Base-by-base conservation (phyloP, 495 filamentous ascomycete species). In the Penicillium cataractarum region DNA sequence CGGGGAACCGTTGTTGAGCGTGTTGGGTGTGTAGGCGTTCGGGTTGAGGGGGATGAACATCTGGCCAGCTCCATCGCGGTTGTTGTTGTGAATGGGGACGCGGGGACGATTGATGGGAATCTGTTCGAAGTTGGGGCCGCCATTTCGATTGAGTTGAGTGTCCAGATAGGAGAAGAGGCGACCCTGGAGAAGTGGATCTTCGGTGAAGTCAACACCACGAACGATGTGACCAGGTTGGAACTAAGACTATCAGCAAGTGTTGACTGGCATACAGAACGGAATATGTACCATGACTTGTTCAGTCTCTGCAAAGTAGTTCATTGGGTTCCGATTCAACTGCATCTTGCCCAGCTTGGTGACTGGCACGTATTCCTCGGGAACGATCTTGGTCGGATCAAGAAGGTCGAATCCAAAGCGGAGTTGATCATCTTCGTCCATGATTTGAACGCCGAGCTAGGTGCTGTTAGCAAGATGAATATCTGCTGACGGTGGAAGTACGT, bases 241-340 rank as follows among this genome's bases (percentile, higher is more conserved):
- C 65, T 71, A 33, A 17, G 22, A 19, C 10, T 60, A 46, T 62
- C 64, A 69, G 46, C n/a, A 39, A 44, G 68, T 19, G 54, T 17
- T n/a, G 4, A 42, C 13, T 29, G 35, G 13, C 3, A 1, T 8
- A 8, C 17, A 31, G 4, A 3, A 4, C 31, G 33, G 48, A 29
- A 19, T 22, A 76, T 80, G 51, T 73, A 88, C 85, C 84, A 87
- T 87, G 67, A 85, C 74, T 71, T 91, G 88, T 72, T 92, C 90
- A 0, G 88, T 90, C 71, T 92, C 90, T 10, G 90, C 89, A 70
- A 93, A 93, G 79, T 89, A 93, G 75, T 93, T 92, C 32, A 71
- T 78, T 0, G 88, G 86, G 74, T 93, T 93, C 37, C 78, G 84
- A 76, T 92, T 85, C 42, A 93, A 73, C 37, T 83, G 85, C 78